Conservation (phyloP, 2,329 filamentous ascomycete genomes). For the Exophiala sideris region DNA sequence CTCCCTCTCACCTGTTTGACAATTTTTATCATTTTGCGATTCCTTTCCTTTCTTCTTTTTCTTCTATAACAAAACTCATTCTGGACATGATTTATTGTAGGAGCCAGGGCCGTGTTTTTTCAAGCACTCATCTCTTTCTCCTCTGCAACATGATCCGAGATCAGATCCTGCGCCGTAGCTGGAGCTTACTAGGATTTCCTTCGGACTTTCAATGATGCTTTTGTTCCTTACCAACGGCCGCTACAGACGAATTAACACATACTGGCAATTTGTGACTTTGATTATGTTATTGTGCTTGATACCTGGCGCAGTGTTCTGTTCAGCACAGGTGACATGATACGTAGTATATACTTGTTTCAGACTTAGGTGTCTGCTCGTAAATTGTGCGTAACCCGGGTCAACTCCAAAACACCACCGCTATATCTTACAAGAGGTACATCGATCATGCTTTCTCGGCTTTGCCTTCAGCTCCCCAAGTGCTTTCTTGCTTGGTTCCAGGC, state of each 20-base stretch:
- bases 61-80: slow-evolving; percentile 52
- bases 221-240: slow-evolving; percentile 66
- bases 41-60: slow-evolving; percentile 34
- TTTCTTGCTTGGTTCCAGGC: slow-evolving; percentile 78
- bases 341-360: slow-evolving; percentile 11
- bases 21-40: slow-evolving; percentile 20
- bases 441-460: slow-evolving; percentile 28
- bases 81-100: slow-evolving; percentile 66
- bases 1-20: slow-evolving; percentile 23
- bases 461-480: slow-evolving; percentile 67
- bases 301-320: too few species aligned
- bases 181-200: slow-evolving; percentile 55
- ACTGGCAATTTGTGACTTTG: too few species aligned
- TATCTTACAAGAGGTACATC: slow-evolving; percentile 20
- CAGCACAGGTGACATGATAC: not conserved
- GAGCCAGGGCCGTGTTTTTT: slow-evolving; percentile 42
- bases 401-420: slow-evolving; percentile 22
- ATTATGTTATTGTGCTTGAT: too few species aligned
- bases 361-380: not conserved
- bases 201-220: slow-evolving; percentile 50
- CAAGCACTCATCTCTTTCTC: slow-evolving; percentile 47
- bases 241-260: slow-evolving; percentile 45
- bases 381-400: not conserved
- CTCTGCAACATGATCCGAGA: slow-evolving; percentile 64
- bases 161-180: slow-evolving; percentile 57